These are phyloP conservation scores for Penicillium sp. DNA, from an alignment of 2,329 filamentous ascomycete species.

Conservation along the genomic window DNA sequence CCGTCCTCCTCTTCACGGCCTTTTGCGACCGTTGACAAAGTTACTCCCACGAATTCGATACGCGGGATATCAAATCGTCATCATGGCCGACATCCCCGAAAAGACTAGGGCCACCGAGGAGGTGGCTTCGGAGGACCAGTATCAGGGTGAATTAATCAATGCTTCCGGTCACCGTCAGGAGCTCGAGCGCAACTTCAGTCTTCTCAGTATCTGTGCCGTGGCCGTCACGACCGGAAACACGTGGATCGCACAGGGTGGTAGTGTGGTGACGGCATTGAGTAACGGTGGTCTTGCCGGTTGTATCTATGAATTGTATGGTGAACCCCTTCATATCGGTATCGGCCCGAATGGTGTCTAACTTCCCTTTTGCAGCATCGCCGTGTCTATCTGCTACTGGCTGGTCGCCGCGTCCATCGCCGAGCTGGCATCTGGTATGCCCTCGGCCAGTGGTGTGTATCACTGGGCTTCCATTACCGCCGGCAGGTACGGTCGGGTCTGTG, in stretches of 20 bases:
- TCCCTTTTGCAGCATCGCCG: conserved; percentile 33
- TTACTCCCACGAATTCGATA: neutral
- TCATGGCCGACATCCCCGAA: conserved; percentile 16
- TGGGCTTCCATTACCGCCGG: conserved; percentile 59
- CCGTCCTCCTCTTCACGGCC: neutral
- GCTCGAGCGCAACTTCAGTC: conserved; percentile 58
- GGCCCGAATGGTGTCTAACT: conserved; percentile 13
- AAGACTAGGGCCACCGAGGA: conserved; percentile 24
- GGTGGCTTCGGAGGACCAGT: conserved; percentile 23
- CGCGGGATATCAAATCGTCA: neutral
- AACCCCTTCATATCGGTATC: neutral
- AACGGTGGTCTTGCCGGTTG: conserved; percentile 61
- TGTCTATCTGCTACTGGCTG: conserved; percentile 53
- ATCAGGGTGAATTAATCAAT: conserved; percentile 50
- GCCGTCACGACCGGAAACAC: conserved; percentile 62
- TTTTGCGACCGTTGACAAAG: neutral
- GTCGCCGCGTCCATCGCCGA: conserved; percentile 58
- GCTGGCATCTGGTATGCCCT: conserved; percentile 59
- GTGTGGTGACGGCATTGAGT: conserved; percentile 53
- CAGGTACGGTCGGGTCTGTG: conserved; percentile 50
- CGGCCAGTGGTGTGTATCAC: conserved; percentile 57
- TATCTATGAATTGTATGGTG: conserved; percentile 55
- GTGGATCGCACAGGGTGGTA: conserved; percentile 61
- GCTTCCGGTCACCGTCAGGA: conserved; percentile 62
- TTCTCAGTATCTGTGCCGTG: conserved; percentile 56